phyloP scores from a whole-genome alignment of 768 basidiomycete genomes.

The Multifurca ochricompacta region DNA sequence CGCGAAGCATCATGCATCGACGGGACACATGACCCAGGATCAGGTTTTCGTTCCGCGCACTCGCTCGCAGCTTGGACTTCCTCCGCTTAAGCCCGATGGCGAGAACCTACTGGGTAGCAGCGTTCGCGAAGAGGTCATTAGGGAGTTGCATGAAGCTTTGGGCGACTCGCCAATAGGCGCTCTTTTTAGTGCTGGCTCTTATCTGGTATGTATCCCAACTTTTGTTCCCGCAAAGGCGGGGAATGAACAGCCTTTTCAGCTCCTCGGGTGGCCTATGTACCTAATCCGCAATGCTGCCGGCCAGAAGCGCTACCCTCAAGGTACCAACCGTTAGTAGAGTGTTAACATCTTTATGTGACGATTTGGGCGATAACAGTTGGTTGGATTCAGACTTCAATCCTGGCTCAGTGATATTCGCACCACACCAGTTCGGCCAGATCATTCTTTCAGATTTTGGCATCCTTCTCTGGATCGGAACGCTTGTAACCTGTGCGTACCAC shows the following conservation, averaged over 20 bases:
- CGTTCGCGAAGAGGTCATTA: slow-evolving; percentile 57
- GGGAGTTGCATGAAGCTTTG: slow-evolving; percentile 76
- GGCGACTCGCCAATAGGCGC: slow-evolving; percentile 86
- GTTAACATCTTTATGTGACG: not conserved
- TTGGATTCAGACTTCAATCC: slow-evolving; percentile 63
- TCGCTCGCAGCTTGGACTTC: slow-evolving; percentile 62
- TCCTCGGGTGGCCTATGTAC: slow-evolving; percentile 84
- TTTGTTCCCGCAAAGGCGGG: not conserved
- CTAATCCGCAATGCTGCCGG: slow-evolving; percentile 78
- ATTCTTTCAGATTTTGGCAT: slow-evolving; percentile 80
- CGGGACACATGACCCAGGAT: slow-evolving; percentile 88
- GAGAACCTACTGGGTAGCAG: slow-evolving; percentile 60
- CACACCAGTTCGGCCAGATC: slow-evolving; percentile 70
- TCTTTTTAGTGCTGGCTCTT: slow-evolving; percentile 41
- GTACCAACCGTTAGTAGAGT: slow-evolving; percentile 63
- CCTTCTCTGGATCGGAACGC: slow-evolving; percentile 54
- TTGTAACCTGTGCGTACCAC: slow-evolving; percentile 48
- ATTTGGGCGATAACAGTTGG: not conserved
- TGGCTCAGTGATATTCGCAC: slow-evolving; percentile 69
- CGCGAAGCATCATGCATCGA: slow-evolving; percentile 92
- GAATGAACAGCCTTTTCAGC: slow-evolving; percentile 30
- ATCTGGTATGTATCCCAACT: slow-evolving; percentile 39
- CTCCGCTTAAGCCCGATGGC: slow-evolving; percentile 55
- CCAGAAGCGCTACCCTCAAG: slow-evolving; percentile 68
- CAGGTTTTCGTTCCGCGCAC: slow-evolving; percentile 94